Conservation (phyloP, 805 yeast species). For the Candida lessepsii region DNA sequence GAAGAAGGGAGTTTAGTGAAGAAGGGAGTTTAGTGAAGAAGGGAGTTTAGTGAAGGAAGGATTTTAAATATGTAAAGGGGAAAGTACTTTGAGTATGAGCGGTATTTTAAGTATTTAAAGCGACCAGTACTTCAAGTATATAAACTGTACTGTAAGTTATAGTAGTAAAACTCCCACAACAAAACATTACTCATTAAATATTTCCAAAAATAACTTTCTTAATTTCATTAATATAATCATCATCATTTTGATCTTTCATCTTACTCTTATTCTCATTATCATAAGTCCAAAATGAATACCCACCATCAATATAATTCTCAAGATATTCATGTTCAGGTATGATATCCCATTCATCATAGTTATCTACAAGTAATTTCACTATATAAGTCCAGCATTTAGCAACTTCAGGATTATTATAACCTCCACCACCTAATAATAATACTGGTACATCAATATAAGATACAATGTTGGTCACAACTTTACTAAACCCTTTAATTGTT, state of each 20-base stretch:
- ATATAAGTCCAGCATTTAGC: conserved; percentile 60
- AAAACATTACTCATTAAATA: too few relatives aligned
- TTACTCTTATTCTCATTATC: conserved; percentile 22
- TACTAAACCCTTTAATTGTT: conserved; percentile 49
- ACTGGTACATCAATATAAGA: conserved; percentile 31
- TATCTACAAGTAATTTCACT: conserved; percentile 26
- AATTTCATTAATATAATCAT: conserved; percentile 25
- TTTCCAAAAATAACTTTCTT: too few relatives aligned
- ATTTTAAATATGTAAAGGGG: too few relatives aligned
- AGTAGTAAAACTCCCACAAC: too few relatives aligned
- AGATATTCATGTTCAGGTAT: conserved; percentile 51
- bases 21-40: too few relatives aligned
- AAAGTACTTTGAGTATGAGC: too few relatives aligned
- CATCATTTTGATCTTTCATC: conserved; percentile 30
- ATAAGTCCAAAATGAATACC: conserved; percentile 49
- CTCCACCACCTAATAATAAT: conserved; percentile 73
- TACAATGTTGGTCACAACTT: conserved; percentile 26
- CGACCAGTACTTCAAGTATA: too few relatives aligned
- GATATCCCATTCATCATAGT: conserved; percentile 36
- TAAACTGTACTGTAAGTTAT: too few relatives aligned
- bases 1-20: too few relatives aligned
- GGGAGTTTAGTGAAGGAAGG: too few relatives aligned
- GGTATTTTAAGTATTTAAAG: too few relatives aligned
- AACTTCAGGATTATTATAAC: conserved; percentile 61
- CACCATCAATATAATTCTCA: conserved; percentile 44